A percentile compares a stretch with the other conserved stretches of the same genome.
phyloP scores from a whole-genome alignment of 345 rosid species.

The Noccaea caerulescens region DNA sequence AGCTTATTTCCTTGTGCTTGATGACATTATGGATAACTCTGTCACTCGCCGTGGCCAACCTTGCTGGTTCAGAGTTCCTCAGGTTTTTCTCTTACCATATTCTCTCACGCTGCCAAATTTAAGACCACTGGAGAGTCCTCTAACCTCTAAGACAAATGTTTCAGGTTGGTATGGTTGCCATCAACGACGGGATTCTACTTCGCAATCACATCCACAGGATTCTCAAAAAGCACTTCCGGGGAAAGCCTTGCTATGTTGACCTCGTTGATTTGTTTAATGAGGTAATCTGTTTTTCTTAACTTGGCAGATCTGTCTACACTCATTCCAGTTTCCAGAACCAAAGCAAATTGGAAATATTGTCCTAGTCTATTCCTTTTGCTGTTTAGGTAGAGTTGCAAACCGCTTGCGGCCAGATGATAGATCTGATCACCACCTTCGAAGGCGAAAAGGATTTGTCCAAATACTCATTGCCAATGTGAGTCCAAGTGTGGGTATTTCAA shows the following conservation, averaged over 20 bases:
- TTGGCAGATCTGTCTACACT: neutral
- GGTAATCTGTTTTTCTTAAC: constrained; percentile 38
- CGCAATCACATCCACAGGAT: constrained; percentile 73
- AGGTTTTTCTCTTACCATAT: constrained; percentile 47
- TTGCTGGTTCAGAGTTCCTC: constrained; percentile 81
- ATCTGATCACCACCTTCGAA: constrained; percentile 71
- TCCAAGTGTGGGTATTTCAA: constrained; percentile 26
- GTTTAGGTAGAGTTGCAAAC: constrained; percentile 79
- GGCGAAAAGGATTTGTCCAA: constrained; percentile 75
- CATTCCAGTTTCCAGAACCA: neutral
- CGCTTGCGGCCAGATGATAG: constrained; percentile 79
- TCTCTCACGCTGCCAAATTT: neutral
- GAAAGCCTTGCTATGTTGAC: constrained; percentile 61
- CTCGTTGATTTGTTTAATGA: constrained; percentile 69
- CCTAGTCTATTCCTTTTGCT: constrained; percentile 18
- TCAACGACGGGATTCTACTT: constrained; percentile 62
- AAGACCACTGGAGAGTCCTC: neutral
- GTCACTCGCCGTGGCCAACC: constrained; percentile 85
- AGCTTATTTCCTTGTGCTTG: constrained; percentile 79
- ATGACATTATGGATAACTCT: constrained; percentile 86
- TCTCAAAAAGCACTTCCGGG: constrained; percentile 59
- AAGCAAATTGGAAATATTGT: constrained; percentile 10
- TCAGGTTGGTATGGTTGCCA: constrained; percentile 82
- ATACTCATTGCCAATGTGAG: constrained; percentile 69
- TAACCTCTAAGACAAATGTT: constrained; percentile 19